These are phyloP conservation scores for Periglandula ipomoeae DNA, from an alignment of 2,329 filamentous ascomycete genomes.

Conservation along the genomic window DNA sequence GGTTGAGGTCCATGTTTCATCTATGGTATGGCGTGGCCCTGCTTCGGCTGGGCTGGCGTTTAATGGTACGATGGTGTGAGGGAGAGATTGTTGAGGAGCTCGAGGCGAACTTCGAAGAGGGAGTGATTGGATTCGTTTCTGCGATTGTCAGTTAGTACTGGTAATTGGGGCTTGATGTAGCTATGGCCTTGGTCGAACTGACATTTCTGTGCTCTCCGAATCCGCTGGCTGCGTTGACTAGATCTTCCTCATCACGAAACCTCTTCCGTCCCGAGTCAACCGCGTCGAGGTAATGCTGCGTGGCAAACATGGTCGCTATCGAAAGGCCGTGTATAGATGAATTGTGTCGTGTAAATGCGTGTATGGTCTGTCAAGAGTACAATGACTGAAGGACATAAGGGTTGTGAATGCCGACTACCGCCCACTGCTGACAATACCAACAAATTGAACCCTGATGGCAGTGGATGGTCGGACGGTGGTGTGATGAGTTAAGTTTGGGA, in stretches of 20 bases:
- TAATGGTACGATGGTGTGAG: slow-evolving; percentile 28
- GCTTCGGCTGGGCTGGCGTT: slow-evolving; percentile 32
- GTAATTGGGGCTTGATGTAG: neutral
- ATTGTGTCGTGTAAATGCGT: neutral
- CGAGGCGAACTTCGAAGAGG: slow-evolving; percentile 38
- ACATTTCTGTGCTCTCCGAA: slow-evolving; percentile 44
- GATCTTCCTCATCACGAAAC: slow-evolving; percentile 35
- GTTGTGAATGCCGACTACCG: neutral
- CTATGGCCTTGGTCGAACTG: slow-evolving; percentile 14
- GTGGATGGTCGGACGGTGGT: neutral
- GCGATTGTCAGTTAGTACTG: slow-evolving; percentile 16
- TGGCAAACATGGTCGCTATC: slow-evolving; percentile 26
- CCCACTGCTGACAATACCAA: neutral
- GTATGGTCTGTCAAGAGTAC: neutral
- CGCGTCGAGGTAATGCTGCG: slow-evolving; percentile 22
- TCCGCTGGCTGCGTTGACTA: slow-evolving; percentile 27
- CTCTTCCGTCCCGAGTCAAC: slow-evolving; percentile 34
- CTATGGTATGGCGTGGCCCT: slow-evolving; percentile 20
- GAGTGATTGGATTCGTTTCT: slow-evolving; percentile 48
- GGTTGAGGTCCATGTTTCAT: slow-evolving; percentile 21
- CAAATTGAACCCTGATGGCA: neutral
- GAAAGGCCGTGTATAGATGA: neutral
- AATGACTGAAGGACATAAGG: neutral
- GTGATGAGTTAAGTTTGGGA: neutral
- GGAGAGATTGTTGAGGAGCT: slow-evolving; percentile 19